Evolutionary conservation across 495 filamentous ascomycete species (phyloP).

Genomic region (Usnea hakonensis): DNA sequence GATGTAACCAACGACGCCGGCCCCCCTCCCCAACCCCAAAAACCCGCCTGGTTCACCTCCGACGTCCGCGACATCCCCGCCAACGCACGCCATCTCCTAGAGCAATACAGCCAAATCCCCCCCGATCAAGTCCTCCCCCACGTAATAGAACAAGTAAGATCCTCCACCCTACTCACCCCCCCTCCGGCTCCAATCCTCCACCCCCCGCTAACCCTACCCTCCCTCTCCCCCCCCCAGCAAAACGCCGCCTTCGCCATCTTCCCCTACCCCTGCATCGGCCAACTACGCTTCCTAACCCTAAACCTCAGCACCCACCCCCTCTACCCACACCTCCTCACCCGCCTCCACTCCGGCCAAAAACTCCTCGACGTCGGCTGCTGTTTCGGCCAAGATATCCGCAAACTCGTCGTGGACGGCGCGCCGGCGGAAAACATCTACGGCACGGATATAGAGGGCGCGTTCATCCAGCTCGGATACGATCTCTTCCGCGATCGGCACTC

Average conservation of each 20-base stretch:
- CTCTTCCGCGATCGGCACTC: slow-evolving; percentile 41
- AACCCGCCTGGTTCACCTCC: no score
- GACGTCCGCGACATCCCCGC: no score
- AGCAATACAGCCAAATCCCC: no score
- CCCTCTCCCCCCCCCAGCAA: not conserved
- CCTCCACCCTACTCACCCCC: no score
- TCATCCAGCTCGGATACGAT: slow-evolving; percentile 44
- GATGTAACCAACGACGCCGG: no score
- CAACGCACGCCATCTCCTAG: no score
- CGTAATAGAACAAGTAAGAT: no score
- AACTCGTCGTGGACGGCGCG: slow-evolving; percentile 39
- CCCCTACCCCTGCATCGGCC: slow-evolving; percentile 49
- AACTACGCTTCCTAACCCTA: slow-evolving; percentile 44
- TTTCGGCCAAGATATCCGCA: slow-evolving; percentile 41
- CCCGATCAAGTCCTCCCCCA: no score
- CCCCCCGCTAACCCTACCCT: no score
- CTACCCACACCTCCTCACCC: slow-evolving; percentile 35
- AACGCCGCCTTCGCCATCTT: slow-evolving; percentile 19
- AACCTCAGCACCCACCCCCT: slow-evolving; percentile 27
- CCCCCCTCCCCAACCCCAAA: no score
- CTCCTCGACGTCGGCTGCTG: slow-evolving; percentile 44
- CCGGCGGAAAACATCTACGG: slow-evolving; percentile 36
- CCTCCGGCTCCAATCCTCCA: no score
- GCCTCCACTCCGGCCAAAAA: slow-evolving; percentile 32
- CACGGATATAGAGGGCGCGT: slow-evolving; percentile 38